phyloP scores from a whole-genome alignment of 371 early-diverging fungal species.

The Coemansia sp. region DNA sequence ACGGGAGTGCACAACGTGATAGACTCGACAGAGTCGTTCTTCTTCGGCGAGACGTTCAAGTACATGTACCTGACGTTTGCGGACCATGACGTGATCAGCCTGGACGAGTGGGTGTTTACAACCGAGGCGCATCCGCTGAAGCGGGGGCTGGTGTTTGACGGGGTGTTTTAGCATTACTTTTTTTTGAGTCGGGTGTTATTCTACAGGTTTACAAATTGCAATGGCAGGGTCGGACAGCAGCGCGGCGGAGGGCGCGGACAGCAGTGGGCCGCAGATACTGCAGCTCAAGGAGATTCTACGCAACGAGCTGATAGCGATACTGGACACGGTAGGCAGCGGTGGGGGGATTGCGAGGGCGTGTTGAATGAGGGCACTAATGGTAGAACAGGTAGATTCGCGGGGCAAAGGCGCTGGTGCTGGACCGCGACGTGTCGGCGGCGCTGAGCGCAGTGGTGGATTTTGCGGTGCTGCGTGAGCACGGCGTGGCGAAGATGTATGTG shows the following conservation, averaged over 20 bases:
- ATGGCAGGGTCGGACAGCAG: conserved; percentile 20
- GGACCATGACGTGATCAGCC: conserved; percentile 60
- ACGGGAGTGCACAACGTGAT: conserved; percentile 53
- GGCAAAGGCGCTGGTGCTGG: conserved; percentile 83
- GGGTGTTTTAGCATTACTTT: conserved; percentile 26
- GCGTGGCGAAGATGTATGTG: conserved; percentile 89
- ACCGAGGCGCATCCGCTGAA: conserved; percentile 72
- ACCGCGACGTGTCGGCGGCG: conserved; percentile 80
- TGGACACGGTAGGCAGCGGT: conserved; percentile 33
- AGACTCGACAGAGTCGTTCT: conserved; percentile 61
- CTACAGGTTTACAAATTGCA: background rate
- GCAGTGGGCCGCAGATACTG: conserved; percentile 19
- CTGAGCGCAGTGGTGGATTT: conserved; percentile 85
- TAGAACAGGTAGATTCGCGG: conserved; percentile 68
- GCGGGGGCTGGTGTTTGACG: conserved; percentile 32
- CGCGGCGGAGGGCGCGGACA: conserved; percentile 5
- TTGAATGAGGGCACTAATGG: background rate
- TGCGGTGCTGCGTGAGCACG: conserved; percentile 88
- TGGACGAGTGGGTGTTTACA: conserved; percentile 73
- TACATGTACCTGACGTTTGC: conserved; percentile 79
- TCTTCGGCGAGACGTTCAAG: conserved; percentile 81
- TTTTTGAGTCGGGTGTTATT: background rate
- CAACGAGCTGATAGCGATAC: conserved; percentile 43
- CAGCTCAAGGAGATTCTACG: conserved; percentile 42
- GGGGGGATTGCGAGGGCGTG: background rate